phyloP scores from a whole-genome alignment of 176 grass and related monocot species.

The Zea luxurians region DNA sequence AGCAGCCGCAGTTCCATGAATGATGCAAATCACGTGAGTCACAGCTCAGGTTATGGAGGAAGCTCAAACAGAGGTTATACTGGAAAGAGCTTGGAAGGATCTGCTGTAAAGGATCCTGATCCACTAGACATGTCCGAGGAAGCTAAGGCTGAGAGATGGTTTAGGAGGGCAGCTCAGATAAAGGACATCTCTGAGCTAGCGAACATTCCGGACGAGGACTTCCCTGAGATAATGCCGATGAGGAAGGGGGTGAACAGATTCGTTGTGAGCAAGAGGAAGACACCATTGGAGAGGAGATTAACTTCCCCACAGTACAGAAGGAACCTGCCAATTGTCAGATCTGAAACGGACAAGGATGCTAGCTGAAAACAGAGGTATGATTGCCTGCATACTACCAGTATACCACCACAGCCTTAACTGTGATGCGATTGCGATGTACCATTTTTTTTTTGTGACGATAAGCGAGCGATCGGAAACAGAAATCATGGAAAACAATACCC shows the following conservation, averaged over 20 bases:
- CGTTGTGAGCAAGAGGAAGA: constrained; percentile 95
- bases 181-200: constrained; percentile 90
- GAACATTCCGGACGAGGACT: constrained; percentile 91
- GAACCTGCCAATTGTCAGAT: constrained; percentile 67
- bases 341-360: constrained; percentile 64
- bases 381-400: neutral
- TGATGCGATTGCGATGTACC: neutral
- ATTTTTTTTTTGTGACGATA: constrained; percentile 25
- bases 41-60: constrained; percentile 32
- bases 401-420: neutral
- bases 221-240: constrained; percentile 98
- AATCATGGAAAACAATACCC: neutral
- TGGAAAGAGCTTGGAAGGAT: constrained; percentile 85
- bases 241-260: constrained; percentile 96
- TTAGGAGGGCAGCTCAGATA: constrained; percentile 86
- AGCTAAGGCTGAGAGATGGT: constrained; percentile 97
- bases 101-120: constrained; percentile 75
- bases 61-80: constrained; percentile 42
- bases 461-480: neutral
- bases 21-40: constrained; percentile 24
- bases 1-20: constrained; percentile 25
- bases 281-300: constrained; percentile 84
- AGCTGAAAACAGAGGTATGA: constrained; percentile 35
- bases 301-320: constrained; percentile 76
- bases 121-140: constrained; percentile 98